Evolutionary conservation across 345 rosid genomes (phyloP).

Genomic region (Nasturtium officinale): DNA sequence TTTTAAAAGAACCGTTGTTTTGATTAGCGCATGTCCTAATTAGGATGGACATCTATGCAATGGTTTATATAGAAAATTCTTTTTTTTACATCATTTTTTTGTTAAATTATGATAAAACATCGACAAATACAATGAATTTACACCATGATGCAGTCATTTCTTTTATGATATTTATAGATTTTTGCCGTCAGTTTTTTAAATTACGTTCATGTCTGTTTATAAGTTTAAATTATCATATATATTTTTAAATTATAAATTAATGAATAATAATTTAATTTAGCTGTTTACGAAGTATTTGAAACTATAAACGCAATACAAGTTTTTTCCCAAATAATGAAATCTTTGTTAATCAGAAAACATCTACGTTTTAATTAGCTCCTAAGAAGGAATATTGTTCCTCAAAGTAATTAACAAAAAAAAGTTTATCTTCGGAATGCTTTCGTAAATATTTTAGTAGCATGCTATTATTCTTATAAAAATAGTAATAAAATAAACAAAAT

Average conservation of each 20-base stretch:
- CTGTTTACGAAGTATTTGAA: background rate
- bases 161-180: background rate
- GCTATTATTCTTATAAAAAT: background rate
- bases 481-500: background rate
- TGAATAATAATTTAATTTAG: background rate
- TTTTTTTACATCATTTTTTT: no score
- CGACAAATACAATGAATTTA: constrained; percentile 38
- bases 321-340: background rate
- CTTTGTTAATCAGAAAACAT: background rate
- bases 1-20: constrained; percentile 20
- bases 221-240: background rate
- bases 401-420: background rate
- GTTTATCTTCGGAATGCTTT: background rate
- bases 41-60: constrained; percentile 19
- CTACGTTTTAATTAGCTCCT: no score
- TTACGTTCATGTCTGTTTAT: background rate
- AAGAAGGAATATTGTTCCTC: background rate
- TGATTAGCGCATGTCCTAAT: constrained; percentile 38
- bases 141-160: constrained; percentile 1
- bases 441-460: background rate
- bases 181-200: no score
- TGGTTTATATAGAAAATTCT: constrained; percentile 22
- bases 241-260: no score
- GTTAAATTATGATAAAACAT: no score
- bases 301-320: background rate